Evolutionary conservation across 495 filamentous ascomycete species (phyloP).

Genomic region (Acidomyces sp.): DNA sequence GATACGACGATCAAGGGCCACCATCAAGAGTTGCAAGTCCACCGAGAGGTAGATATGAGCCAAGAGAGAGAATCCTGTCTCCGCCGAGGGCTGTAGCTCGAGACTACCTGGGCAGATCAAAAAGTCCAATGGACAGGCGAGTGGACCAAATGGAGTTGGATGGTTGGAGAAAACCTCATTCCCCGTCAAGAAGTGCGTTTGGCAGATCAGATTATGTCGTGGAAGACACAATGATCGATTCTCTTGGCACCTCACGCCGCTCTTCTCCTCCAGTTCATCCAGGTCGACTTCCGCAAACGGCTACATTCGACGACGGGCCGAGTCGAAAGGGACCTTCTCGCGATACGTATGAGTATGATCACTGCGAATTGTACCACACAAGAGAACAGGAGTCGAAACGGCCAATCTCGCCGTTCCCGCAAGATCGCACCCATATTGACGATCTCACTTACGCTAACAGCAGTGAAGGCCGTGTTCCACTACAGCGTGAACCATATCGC

Average conservation of each 20-base stretch:
- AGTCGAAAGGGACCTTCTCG: conserved; percentile 22
- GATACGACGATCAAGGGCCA: conserved; percentile 23
- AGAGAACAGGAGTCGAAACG: conserved; percentile 5
- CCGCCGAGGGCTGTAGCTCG: conserved; percentile 6
- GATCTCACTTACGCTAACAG: conserved; percentile 13
- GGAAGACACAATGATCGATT: conserved; percentile 25
- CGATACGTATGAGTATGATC: conserved; percentile 15
- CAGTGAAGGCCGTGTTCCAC: conserved; percentile 22
- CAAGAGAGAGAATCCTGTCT: conserved; percentile 19
- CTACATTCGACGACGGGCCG: conserved; percentile 11
- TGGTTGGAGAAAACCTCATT: conserved; percentile 25
- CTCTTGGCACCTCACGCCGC: conserved; percentile 26
- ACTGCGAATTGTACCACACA: conserved; percentile 15
- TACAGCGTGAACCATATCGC: conserved; percentile 14
- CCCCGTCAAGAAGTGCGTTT: conserved; percentile 23
- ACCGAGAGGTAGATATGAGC: conserved; percentile 16
- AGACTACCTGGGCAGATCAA: conserved; percentile 28
- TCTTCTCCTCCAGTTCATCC: conserved; percentile 32
- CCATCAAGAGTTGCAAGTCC: conserved; percentile 1
- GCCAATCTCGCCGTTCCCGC: conserved; percentile 6
- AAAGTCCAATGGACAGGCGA: conserved; percentile 24
- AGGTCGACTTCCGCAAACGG: conserved; percentile 22
- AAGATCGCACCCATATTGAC: conserved; percentile 27
- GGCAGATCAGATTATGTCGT: conserved; percentile 10
- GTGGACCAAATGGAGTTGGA: conserved; percentile 23